A percentile compares a stretch with the other conserved stretches of the same genome.
Evolutionary conservation across 352 stramenopile genomes (phyloP).

Genomic region (Phytopythium delawarense): DNA sequence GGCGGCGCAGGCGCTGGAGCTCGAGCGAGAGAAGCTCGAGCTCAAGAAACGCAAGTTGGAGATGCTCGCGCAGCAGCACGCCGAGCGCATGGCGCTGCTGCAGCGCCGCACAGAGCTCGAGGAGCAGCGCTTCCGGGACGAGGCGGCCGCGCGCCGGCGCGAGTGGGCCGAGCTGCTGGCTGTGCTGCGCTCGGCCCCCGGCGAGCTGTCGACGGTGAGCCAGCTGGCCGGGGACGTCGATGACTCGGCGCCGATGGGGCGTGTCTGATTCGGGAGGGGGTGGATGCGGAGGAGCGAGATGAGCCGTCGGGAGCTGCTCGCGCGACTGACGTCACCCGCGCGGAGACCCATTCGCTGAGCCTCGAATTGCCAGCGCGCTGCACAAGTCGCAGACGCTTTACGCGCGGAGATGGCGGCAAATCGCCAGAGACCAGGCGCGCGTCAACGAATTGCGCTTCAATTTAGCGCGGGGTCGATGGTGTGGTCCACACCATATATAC

Average conservation of each 20-base stretch:
- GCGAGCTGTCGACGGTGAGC: too few relatives aligned
- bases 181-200: not conserved
- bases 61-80: constrained; percentile 31
- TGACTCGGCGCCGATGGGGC: not conserved
- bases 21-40: constrained; percentile 35
- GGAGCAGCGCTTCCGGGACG: constrained; percentile 18
- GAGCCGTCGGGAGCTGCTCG: not conserved
- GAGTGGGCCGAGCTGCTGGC: constrained; percentile 16
- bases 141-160: constrained; percentile 10
- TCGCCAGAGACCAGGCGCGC: not conserved
- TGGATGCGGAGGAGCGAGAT: not conserved
- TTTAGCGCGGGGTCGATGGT: not conserved
- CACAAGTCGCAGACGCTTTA: constrained; percentile 2
- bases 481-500: too few relatives aligned
- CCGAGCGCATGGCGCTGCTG: constrained; percentile 29
- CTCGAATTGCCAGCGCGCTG: not conserved
- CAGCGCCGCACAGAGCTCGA: constrained; percentile 18
- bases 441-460: not conserved
- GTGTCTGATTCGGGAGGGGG: not conserved
- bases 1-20: constrained; percentile 23
- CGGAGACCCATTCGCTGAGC: not conserved
- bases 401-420: not conserved
- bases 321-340: not conserved
- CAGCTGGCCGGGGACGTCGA: too few relatives aligned
- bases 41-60: constrained; percentile 39